Percentiles rank a stretch among this genome's conserved stretches.
These are phyloP conservation scores for Aureobasidium sp. DNA, from an alignment of 2,329 filamentous ascomycete genomes.

Conservation along the genomic window DNA sequence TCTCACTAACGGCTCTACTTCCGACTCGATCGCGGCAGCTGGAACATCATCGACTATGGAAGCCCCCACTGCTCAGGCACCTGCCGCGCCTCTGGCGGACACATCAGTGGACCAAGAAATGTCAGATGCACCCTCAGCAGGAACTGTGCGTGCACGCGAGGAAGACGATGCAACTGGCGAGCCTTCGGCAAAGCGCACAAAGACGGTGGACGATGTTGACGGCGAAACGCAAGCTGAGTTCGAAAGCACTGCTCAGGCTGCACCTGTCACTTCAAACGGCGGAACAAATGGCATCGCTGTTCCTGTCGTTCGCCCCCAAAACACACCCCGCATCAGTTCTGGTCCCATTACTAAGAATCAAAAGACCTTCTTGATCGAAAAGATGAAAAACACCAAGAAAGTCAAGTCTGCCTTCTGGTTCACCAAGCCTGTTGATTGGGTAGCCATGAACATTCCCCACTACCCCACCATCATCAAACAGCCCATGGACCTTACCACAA, in stretches of 20 bases:
- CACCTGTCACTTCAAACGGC: conserved; percentile 12
- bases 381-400: conserved; percentile 72
- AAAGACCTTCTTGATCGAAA: conserved; percentile 53
- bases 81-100: not conserved
- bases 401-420: conserved; percentile 73
- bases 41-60: conserved; percentile 11
- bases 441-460: conserved; percentile 67
- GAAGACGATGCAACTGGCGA: conserved; percentile 55
- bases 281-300: conserved; percentile 11
- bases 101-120: conserved; percentile 20
- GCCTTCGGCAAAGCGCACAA: conserved; percentile 72
- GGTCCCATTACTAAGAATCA: conserved; percentile 51
- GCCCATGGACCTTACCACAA: conserved; percentile 76
- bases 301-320: conserved; percentile 17
- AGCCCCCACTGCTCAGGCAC: not conserved
- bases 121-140: conserved; percentile 30
- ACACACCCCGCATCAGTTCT: conserved; percentile 26
- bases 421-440: conserved; percentile 64
- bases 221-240: conserved; percentile 3
- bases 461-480: conserved; percentile 64
- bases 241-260: conserved; percentile 19
- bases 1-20: not conserved
- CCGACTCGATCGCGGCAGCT: not conserved
- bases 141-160: conserved; percentile 61
- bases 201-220: conserved; percentile 49